phyloP scores from a whole-genome alignment of 2,329 filamentous ascomycete species.

The Ilyonectria destructans region DNA sequence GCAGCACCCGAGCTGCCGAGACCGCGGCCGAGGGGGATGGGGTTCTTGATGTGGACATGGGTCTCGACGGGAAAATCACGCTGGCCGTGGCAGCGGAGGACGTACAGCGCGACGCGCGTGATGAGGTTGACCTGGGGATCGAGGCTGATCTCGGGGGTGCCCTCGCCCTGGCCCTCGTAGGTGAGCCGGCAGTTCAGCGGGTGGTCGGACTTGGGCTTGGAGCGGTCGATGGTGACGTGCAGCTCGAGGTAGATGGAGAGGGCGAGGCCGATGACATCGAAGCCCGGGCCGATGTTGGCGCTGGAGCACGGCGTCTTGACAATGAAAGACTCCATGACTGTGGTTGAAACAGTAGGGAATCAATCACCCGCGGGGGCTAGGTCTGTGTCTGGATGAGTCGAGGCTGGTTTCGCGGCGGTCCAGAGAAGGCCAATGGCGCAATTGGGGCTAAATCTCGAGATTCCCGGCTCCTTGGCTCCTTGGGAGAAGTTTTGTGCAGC shows the following conservation, averaged over 20 bases:
- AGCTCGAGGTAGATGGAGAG: constrained; percentile 95
- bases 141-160: constrained; percentile 81
- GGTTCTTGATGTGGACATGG: constrained; percentile 95
- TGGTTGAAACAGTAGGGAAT: constrained; percentile 47
- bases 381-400: constrained; percentile 20
- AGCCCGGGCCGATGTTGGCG: constrained; percentile 97
- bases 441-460: constrained; percentile 33
- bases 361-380: constrained; percentile 19
- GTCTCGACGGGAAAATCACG: constrained; percentile 88
- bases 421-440: constrained; percentile 35
- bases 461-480: constrained; percentile 7
- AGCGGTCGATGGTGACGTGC: constrained; percentile 81
- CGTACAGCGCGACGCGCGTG: constrained; percentile 94
- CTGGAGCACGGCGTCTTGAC: constrained; percentile 94
- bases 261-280: constrained; percentile 97
- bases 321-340: constrained; percentile 73
- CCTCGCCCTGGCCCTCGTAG: constrained; percentile 88
- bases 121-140: constrained; percentile 92
- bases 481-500: constrained; percentile 25
- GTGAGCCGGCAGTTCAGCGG: constrained; percentile 91
- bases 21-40: constrained; percentile 92
- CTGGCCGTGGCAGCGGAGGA: constrained; percentile 92
- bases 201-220: constrained; percentile 67
- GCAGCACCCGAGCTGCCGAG: constrained; percentile 96
- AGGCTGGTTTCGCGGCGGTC: constrained; percentile 1